Evolutionary conservation across 1,139 yeast genomes (phyloP), one percentile per base, ranked within the genome.

Genomic region (Suhomyces choctaworum): DNA sequence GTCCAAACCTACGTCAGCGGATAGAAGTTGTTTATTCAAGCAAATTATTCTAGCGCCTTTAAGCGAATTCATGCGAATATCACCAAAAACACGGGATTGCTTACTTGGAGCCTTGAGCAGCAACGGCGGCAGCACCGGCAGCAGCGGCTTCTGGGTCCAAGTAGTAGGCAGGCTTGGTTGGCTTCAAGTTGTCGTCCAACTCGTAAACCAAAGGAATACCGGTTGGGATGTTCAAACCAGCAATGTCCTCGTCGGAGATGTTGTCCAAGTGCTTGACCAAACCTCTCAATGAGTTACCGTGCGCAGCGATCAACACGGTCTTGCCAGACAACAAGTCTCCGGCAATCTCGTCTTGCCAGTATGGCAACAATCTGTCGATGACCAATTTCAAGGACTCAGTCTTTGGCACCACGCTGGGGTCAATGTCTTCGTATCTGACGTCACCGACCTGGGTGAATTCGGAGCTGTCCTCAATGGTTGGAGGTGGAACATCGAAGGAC

Each of bases 91-190:
- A n/a, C n/a, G n/a, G n/a, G n/a, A n/a, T n/a, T n/a, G n/a, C n/a
- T 56, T 70, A 66, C 64, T 70, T 71, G 28, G 68, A 53, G 67
- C 97, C 97, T 77, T 90, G 97, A 60, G 88, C 88, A 56, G 97
- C 97, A 54, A 90, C 97, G 43, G 97, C 97, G 59, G 97, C 97
- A 50, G 97, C 97, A 77, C 97, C 97, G 42, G 97, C 97, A 49
- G 89, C 96, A 62, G 97, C 97, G 60, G 97, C 97, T 75, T 88
- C 97, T 57, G 97, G 97, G 73, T 90, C 97, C 73, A 90, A 83
- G 82, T 90, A 90, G 78, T 89, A 87, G 54, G 95, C 83, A 50
- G 90, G 87, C 81, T 89, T 89, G 62, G 82, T 75, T 70, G 97
- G 97, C 71, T 80, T 80, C 72, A 90, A 83, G 59, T 76, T 62